Evolutionary conservation across 805 yeast genomes (phyloP).

Genomic region (Brettanomyces custersianus): DNA sequence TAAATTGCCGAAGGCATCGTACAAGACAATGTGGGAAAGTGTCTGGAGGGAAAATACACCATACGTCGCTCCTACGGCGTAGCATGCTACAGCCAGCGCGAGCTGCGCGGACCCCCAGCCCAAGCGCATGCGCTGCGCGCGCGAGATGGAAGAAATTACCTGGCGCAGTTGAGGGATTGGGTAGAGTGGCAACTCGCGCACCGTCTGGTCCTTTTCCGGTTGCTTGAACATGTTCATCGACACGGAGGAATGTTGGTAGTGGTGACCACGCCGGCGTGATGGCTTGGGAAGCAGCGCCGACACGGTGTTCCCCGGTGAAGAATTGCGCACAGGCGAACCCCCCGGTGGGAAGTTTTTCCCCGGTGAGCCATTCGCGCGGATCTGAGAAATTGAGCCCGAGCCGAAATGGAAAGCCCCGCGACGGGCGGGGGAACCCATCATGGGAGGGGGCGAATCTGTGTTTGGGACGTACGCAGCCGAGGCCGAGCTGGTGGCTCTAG

Average conservation of each 20-base stretch:
- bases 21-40: slow-evolving; percentile 77
- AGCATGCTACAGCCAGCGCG: slow-evolving; percentile 43
- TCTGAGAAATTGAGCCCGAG: not conserved
- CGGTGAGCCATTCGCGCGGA: not conserved
- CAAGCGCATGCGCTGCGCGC: slow-evolving; percentile 49
- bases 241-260: slow-evolving; percentile 92
- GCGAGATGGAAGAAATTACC: slow-evolving; percentile 47
- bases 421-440: too few species aligned
- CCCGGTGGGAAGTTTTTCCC: not conserved
- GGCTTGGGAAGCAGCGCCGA: slow-evolving; percentile 30
- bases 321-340: too few species aligned
- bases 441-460: too few species aligned
- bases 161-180: slow-evolving; percentile 70
- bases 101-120: slow-evolving; percentile 54
- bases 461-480: too few species aligned
- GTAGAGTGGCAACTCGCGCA: slow-evolving; percentile 50
- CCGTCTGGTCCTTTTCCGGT: slow-evolving; percentile 66
- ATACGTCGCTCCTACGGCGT: slow-evolving; percentile 48
- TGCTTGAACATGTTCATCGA: slow-evolving; percentile 94
- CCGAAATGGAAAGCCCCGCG: not conserved
- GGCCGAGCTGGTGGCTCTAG: too few species aligned
- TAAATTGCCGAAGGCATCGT: slow-evolving; percentile 74
- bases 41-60: slow-evolving; percentile 59
- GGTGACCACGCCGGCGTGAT: slow-evolving; percentile 84
- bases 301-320: not conserved